Base-by-base conservation (phyloP, 345 rosid species). In the Syzygium jambos region DNA sequence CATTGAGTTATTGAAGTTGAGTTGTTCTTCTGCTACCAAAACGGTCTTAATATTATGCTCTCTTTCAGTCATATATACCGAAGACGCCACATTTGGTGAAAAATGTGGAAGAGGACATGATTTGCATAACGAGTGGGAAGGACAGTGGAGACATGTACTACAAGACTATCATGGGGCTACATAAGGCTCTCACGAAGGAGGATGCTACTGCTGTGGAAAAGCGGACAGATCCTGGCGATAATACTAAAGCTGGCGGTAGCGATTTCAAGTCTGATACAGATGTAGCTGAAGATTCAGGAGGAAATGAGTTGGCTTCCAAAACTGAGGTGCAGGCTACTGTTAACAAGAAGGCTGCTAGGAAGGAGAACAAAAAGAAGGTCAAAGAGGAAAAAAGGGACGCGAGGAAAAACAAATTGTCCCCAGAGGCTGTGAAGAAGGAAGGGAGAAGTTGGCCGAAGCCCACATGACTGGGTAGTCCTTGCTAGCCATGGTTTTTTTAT, bases 301-400 rank as follows among this genome's bases (percentile, higher is more conserved):
- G 85, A 61, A 80, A 53, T 43, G 89, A 57, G 84, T 87, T 85
- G 2, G 85, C 85, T 6, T 87, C 89, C 8, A 91, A 88, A 84
- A 77, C 29, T 7, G 92, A 85, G 87, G 78, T n/a, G 34, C 78
- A 85, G 87, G 91, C 89, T 85, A 87, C 92, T 29, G 87, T 51
- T 27, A 96, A 95, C 87, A 94, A 91, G 93, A 94, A 89, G 90
- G 94, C 98, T 11, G 98, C 98, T 2, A 94, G 98, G 90, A 98
- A 98, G 92, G 99, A 95, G 93, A 90, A 98, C 65, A 95, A 95
- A 87, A 98, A 93, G 98, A 96, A 95, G 90, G 98, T 98, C 15
- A 96, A 94, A 90, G 99, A 98, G 89, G 99, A 95, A 91, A 96
- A 93, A 91, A 92, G 98, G 89, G 99, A 95, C 77, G 90, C 96